Conservation (phyloP, 164 flowering plant genomes). For the Vitis amurensis region DNA sequence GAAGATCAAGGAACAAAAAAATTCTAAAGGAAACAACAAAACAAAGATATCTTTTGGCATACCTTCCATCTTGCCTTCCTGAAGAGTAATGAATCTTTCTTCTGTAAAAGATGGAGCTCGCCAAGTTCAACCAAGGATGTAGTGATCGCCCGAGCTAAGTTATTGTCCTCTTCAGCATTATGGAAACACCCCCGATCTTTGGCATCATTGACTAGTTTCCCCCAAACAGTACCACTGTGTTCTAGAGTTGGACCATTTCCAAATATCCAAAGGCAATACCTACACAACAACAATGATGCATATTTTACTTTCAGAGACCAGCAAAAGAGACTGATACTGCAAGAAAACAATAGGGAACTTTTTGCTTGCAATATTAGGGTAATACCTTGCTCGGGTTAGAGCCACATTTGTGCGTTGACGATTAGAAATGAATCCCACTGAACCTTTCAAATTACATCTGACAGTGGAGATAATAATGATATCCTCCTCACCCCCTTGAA, state of each 20-base stretch:
- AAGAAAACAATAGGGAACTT: not conserved
- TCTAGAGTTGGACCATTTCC: slow-evolving; percentile 39
- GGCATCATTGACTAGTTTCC: slow-evolving; percentile 37
- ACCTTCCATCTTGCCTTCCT: no score
- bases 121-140: no score
- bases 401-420: slow-evolving; percentile 21
- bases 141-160: no score
- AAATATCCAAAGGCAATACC: slow-evolving; percentile 53
- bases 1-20: no score
- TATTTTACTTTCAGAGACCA: not conserved
- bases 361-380: no score
- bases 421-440: slow-evolving; percentile 10
- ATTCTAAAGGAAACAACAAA: no score
- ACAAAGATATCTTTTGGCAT: no score
- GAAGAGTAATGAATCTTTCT: no score
- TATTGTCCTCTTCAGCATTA: slow-evolving; percentile 36
- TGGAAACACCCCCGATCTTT: slow-evolving; percentile 33
- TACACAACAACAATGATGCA: not conserved
- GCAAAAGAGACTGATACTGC: not conserved
- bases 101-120: no score
- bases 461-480: slow-evolving; percentile 43
- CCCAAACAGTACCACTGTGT: slow-evolving; percentile 38
- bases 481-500: slow-evolving; percentile 35
- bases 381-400: slow-evolving; percentile 55
- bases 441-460: slow-evolving; percentile 18